These are phyloP conservation scores for Achaetomiella virescens DNA, from an alignment of 495 filamentous ascomycete species.

Conservation along the genomic window DNA sequence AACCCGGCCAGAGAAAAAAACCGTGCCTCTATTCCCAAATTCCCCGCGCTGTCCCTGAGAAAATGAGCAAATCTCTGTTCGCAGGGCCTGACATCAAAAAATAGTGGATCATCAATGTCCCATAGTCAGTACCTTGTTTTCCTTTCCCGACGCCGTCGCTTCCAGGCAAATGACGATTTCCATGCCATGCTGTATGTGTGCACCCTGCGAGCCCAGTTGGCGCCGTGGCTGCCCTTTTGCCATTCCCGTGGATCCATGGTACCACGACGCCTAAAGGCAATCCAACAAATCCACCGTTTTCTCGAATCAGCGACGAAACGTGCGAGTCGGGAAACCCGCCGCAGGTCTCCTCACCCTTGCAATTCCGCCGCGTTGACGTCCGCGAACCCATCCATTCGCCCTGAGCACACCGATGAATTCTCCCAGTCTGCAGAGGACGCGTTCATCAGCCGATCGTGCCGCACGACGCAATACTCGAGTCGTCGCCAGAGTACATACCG, in stretches of 20 bases:
- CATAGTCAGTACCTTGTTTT: not conserved
- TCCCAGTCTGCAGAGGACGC: slow-evolving; percentile 37
- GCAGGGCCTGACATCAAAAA: not conserved
- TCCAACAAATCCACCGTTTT: not conserved
- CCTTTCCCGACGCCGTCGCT: not conserved
- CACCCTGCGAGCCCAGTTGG: no score
- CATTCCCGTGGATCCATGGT: not conserved
- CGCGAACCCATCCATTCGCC: slow-evolving; percentile 32
- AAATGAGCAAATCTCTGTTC: not conserved
- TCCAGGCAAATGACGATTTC: not conserved
- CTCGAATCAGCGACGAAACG: no score
- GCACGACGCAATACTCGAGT: slow-evolving; percentile 34
- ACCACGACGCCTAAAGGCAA: no score
- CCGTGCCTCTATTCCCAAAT: slow-evolving; percentile 5
- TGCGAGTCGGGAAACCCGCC: not conserved
- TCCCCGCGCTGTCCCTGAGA: not conserved
- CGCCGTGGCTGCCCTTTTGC: not conserved
- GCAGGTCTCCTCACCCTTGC: slow-evolving; percentile 14
- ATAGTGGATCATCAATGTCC: not conserved
- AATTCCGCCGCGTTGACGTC: slow-evolving; percentile 31
- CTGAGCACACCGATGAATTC: slow-evolving; percentile 38
- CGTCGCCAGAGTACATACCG: slow-evolving; percentile 45
- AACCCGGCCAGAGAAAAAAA: not conserved
- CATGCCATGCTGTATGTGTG: not conserved
- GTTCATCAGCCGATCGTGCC: slow-evolving; percentile 34